These are phyloP conservation scores for Lentithecium fluviatile DNA, from an alignment of 495 filamentous ascomycete genomes.

Conservation along the genomic window DNA sequence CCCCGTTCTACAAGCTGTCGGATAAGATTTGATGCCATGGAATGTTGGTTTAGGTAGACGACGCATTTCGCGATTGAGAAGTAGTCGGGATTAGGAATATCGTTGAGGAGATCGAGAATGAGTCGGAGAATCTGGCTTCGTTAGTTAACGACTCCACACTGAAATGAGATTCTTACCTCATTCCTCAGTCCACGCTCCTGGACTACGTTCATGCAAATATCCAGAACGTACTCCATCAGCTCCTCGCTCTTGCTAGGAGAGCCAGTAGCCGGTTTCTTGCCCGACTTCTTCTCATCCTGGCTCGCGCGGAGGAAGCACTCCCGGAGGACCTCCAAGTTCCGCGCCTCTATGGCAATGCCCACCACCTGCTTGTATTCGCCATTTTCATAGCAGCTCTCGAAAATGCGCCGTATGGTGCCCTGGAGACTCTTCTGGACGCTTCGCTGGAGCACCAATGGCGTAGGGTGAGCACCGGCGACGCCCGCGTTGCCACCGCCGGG, in stretches of 20 bases:
- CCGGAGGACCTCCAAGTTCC: conserved; percentile 85
- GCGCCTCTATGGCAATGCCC: conserved; percentile 94
- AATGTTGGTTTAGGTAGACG: conserved; percentile 89
- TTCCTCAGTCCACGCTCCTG: conserved; percentile 87
- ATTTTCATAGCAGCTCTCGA: conserved; percentile 83
- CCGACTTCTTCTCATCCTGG: conserved; percentile 74
- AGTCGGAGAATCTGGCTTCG: conserved; percentile 71
- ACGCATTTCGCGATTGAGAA: conserved; percentile 98
- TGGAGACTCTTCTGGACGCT: conserved; percentile 72
- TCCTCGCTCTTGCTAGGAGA: conserved; percentile 64
- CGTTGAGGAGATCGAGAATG: conserved; percentile 82
- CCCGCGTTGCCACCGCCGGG: conserved; percentile 55
- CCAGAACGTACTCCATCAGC: conserved; percentile 91
- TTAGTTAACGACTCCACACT: conserved; percentile 20
- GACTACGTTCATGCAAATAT: conserved; percentile 96
- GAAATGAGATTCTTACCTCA: conserved; percentile 51
- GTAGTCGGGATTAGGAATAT: conserved; percentile 88
- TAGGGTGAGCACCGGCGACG: conserved; percentile 54
- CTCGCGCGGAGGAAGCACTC: conserved; percentile 78
- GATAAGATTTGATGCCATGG: conserved; percentile 86
- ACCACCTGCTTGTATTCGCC: conserved; percentile 96
- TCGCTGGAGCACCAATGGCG: conserved; percentile 54
- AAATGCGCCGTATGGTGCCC: conserved; percentile 78
- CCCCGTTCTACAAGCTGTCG: conserved; percentile 76
- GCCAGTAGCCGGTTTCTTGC: conserved; percentile 41